Evolutionary conservation across 148 eudicot genomes (phyloP).

Genomic region (Heliamphora exappendiculata): DNA sequence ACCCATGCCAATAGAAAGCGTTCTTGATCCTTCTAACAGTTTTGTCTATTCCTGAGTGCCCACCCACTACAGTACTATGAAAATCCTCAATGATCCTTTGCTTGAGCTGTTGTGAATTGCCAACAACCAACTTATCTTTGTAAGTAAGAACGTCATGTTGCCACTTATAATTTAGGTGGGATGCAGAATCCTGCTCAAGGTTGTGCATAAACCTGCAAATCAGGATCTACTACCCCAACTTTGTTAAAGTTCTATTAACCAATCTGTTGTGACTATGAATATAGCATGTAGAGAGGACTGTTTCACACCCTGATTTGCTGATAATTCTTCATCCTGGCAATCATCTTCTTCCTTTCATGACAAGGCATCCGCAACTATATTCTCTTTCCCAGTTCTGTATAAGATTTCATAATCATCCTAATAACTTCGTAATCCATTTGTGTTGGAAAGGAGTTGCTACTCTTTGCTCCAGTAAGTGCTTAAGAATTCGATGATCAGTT

Average conservation of each 20-base stretch:
- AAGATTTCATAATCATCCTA: not conserved
- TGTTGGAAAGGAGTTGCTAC: not conserved
- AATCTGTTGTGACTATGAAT: too few relatives aligned
- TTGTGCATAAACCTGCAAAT: not conserved
- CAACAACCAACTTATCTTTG: not conserved
- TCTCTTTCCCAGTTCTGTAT: not conserved
- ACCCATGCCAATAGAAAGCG: not conserved
- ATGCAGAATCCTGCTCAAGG: too few relatives aligned
- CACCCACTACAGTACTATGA: not conserved
- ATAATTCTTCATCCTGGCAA: too few relatives aligned
- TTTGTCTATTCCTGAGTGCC: constrained; percentile 1
- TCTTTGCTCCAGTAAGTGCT: not conserved
- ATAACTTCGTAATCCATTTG: too few relatives aligned
- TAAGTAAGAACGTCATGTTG: not conserved
- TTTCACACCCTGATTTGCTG: too few relatives aligned
- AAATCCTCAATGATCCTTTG: not conserved
- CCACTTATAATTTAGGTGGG: not conserved
- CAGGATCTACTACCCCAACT: not conserved
- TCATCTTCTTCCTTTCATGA: too few relatives aligned
- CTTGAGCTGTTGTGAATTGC: not conserved
- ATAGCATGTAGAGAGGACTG: too few relatives aligned
- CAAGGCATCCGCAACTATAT: not conserved
- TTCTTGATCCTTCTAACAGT: not conserved
- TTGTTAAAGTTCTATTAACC: not conserved
- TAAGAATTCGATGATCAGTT: not conserved